A percentile compares a stretch with the other conserved stretches of the same genome.
Conservation (phyloP, 2,329 filamentous ascomycete species). For the Diaporthe ilicicola region DNA sequence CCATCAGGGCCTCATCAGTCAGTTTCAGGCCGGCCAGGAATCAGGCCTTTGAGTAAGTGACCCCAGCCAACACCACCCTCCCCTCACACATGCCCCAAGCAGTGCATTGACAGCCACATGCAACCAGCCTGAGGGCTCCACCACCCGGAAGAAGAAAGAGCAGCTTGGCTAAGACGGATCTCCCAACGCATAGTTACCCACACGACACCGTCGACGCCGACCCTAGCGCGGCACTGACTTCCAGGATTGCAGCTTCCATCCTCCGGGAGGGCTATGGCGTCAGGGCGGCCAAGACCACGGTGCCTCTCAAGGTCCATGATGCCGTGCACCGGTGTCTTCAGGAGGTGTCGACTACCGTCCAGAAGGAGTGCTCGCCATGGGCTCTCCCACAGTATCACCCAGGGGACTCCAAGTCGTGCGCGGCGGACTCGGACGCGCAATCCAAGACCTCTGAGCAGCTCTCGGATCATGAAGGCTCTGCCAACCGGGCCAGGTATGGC, state of each 20-base stretch:
- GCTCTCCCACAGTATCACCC: conserved; percentile 1
- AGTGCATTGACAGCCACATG: conserved; percentile 12
- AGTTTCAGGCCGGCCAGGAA: background rate
- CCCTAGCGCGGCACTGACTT: conserved; percentile 28
- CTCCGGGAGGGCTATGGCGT: conserved; percentile 23
- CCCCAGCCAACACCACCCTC: background rate
- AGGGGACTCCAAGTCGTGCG: background rate
- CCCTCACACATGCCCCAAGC: background rate
- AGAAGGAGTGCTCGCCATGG: conserved; percentile 19
- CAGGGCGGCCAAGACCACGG: background rate
- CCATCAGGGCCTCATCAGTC: conserved; percentile 4
- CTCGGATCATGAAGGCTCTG: background rate
- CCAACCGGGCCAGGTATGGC: background rate
- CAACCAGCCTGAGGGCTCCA: conserved; percentile 29
- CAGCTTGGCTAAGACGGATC: conserved; percentile 15
- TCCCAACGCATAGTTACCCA: conserved; percentile 3
- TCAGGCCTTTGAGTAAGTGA: conserved; percentile 24
- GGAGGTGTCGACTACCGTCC: conserved; percentile 15
- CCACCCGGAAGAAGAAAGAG: conserved; percentile 30
- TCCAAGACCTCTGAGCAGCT: background rate
- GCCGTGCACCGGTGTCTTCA: conserved; percentile 3
- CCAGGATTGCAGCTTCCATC: conserved; percentile 30
- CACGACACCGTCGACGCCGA: conserved; percentile 26
- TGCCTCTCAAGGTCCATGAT: conserved; percentile 13
- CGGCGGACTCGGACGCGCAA: background rate